These are phyloP conservation scores for Quercus tomentella DNA, from an alignment of 331 rosid species.

Conservation along the genomic window DNA sequence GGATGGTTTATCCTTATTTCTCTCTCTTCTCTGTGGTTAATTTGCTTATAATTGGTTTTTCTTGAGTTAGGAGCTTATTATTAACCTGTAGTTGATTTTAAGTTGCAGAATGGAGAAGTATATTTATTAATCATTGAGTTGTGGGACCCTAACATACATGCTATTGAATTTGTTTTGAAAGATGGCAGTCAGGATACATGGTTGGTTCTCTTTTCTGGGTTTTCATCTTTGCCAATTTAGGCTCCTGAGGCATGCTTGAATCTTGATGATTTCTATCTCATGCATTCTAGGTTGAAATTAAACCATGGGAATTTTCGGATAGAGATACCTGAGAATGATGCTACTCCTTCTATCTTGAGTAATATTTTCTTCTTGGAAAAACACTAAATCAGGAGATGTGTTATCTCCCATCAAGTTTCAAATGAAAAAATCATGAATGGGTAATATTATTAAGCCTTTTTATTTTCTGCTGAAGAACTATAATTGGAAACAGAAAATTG, in stretches of 20 bases:
- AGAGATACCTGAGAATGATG: constrained; percentile 27
- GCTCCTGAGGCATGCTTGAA: not conserved
- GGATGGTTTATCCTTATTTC: constrained; percentile 12
- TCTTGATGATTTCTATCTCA: not conserved
- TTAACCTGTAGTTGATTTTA: not conserved
- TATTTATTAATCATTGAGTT: constrained; percentile 27
- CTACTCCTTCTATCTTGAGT: not conserved
- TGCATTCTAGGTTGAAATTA: constrained; percentile 21
- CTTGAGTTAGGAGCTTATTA: not conserved
- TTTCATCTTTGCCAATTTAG: not conserved
- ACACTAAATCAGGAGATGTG: not conserved
- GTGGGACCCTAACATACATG: constrained; percentile 31
- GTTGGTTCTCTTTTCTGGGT: constrained; percentile 2
- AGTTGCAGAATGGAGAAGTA: constrained; percentile 26
- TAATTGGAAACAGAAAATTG: not conserved
- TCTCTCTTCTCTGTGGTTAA: not conserved
- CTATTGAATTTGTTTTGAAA: constrained; percentile 34
- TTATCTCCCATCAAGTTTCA: not conserved
- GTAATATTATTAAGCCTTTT: not conserved
- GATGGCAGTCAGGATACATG: constrained; percentile 25
- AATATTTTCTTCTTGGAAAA: not conserved
- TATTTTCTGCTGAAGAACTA: not conserved
- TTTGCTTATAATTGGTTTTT: not conserved
- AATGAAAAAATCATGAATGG: not conserved
- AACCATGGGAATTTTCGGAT: constrained; percentile 28